Percentiles rank a stretch among this genome's conserved stretches.
Conservation (phyloP, 2,329 filamentous ascomycete genomes). For the Orbilia javanica region DNA sequence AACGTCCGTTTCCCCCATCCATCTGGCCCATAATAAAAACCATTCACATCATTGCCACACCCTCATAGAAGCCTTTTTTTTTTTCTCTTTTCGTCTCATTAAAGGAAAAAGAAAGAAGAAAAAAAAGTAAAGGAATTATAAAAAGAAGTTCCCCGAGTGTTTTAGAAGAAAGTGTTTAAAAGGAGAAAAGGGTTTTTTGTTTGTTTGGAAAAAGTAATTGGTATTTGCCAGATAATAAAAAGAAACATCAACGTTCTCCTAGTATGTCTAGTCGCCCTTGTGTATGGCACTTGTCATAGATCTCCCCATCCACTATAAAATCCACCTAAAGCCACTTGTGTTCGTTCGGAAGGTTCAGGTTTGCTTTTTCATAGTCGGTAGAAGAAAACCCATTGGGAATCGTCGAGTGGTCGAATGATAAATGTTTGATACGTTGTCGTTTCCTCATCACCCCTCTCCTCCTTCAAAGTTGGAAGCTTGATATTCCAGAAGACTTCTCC, state of each 20-base stretch:
- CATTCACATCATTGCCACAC: background rate
- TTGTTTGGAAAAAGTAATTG: too few relatives aligned
- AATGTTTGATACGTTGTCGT: background rate
- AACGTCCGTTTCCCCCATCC: slow-evolving; percentile 36
- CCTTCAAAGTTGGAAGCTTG: slow-evolving; percentile 15
- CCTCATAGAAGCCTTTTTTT: slow-evolving; percentile 19
- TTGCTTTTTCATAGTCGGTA: background rate
- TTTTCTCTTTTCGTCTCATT: slow-evolving; percentile 39
- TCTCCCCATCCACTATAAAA: slow-evolving; percentile 26
- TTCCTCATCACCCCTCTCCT: slow-evolving; percentile 9
- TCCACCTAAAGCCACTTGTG: background rate
- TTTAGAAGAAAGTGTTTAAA: background rate
- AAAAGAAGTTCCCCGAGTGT: background rate
- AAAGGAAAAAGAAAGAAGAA: slow-evolving; percentile 4
- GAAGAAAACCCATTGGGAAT: slow-evolving; percentile 8
- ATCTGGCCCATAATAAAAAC: background rate
- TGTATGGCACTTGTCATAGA: slow-evolving; percentile 7
- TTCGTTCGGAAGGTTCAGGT: background rate
- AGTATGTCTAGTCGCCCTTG: slow-evolving; percentile 35
- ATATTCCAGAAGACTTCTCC: slow-evolving; percentile 26
- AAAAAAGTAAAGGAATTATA: background rate
- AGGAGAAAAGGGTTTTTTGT: background rate
- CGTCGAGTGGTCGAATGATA: slow-evolving; percentile 35
- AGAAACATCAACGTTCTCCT: slow-evolving; percentile 41
- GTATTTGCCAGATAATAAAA: slow-evolving; percentile 33